Percentiles rank a stretch among this genome's conserved stretches.
Conservation (phyloP, 163 green algal species). For the Volvox carteri region DNA sequence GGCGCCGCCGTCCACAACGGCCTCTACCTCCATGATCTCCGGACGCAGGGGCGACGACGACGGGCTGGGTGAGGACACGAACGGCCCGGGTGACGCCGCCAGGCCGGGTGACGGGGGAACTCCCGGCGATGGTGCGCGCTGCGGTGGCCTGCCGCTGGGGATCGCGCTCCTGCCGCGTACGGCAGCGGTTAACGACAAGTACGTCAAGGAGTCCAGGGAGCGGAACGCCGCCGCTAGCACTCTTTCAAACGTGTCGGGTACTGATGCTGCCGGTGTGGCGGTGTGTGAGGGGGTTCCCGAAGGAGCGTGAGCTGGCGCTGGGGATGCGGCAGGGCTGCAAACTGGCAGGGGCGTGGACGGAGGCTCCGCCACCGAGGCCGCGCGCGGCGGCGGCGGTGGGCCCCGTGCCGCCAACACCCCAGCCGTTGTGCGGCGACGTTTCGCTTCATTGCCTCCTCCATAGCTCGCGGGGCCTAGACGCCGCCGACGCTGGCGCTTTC, state of each 20-base stretch:
- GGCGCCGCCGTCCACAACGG: not conserved
- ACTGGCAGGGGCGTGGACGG: too few species aligned
- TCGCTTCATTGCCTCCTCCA: not conserved
- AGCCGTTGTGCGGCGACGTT: not conserved
- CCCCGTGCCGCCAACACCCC: not conserved
- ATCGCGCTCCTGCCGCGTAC: not conserved
- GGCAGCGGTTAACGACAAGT: not conserved
- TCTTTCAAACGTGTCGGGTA: not conserved
- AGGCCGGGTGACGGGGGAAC: constrained; percentile 4
- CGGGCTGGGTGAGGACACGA: constrained; percentile 11
- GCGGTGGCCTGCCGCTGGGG: not conserved
- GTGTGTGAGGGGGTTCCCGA: not conserved
- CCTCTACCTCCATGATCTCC: constrained; percentile 36
- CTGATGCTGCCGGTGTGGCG: not conserved
- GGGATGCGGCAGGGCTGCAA: not conserved
- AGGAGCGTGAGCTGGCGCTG: not conserved
- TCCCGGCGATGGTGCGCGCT: not conserved
- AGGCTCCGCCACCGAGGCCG: too few species aligned
- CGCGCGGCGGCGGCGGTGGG: not conserved
- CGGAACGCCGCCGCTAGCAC: constrained; percentile 32
- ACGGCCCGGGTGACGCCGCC: not conserved
- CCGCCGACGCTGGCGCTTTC: constrained; percentile 13
- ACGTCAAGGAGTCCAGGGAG: constrained; percentile 40
- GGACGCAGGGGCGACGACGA: constrained; percentile 29
- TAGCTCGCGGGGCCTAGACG: not conserved